Percentiles rank a stretch among this genome's conserved stretches.
phyloP scores from a whole-genome alignment of 1,139 yeast species.

The Yamadazyma taylorii region DNA sequence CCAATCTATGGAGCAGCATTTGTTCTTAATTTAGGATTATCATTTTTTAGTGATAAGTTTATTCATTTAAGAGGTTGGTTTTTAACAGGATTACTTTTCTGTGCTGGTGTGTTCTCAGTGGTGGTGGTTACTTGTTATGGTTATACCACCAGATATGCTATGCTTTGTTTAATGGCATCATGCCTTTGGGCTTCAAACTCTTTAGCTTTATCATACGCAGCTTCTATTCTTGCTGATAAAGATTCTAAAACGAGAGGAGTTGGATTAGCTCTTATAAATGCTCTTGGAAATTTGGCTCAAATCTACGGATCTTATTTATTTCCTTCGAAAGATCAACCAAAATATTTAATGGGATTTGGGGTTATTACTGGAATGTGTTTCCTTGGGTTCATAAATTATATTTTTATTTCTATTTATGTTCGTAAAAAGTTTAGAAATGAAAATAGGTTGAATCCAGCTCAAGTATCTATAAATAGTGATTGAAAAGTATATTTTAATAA shows the following conservation, averaged over 20 bases:
- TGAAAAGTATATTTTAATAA: too few species aligned
- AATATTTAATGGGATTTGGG: constrained; percentile 15
- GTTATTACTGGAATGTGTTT: constrained; percentile 16
- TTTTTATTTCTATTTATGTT: constrained; percentile 7
- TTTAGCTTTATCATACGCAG: constrained; percentile 13
- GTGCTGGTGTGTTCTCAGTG: constrained; percentile 10
- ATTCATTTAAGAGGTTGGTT: constrained; percentile 9
- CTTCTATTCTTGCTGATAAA: constrained; percentile 13
- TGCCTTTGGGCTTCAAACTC: constrained; percentile 15
- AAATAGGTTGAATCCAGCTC: too few species aligned
- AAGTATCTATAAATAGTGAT: too few species aligned
- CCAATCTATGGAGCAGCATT: constrained; percentile 66
- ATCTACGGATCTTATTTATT: constrained; percentile 14
- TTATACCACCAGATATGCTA: constrained; percentile 11
- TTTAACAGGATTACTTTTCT: constrained; percentile 8
- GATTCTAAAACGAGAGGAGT: constrained; percentile 14
- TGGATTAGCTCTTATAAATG: constrained; percentile 15
- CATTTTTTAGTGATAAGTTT: constrained; percentile 12
- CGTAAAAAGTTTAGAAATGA: constrained; percentile 2
- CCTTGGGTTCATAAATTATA: constrained; percentile 7
- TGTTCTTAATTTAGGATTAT: constrained; percentile 24
- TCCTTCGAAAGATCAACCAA: constrained; percentile 10
- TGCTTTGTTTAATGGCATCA: constrained; percentile 15
- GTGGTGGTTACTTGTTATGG: constrained; percentile 10
- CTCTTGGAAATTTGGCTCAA: constrained; percentile 14